Conservation (phyloP, 257 asterid species). For the Nicotiana obtusifolia region DNA sequence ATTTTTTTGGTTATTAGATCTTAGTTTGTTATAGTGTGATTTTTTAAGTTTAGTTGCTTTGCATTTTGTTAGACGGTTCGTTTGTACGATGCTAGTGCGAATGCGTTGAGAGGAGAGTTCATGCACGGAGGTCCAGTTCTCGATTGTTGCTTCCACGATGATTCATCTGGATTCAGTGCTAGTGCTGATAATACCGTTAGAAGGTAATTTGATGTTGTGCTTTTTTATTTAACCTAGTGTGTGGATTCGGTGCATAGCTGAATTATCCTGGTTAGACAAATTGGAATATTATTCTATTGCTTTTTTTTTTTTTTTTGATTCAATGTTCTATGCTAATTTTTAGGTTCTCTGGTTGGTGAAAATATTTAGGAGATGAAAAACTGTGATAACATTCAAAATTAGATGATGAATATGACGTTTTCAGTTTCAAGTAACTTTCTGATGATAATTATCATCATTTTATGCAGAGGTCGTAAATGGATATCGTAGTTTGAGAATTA, state of each 20-base stretch:
- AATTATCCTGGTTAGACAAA: not conserved
- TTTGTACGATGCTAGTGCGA: slow-evolving; percentile 86
- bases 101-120: slow-evolving; percentile 73
- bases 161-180: slow-evolving; percentile 87
- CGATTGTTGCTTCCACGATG: slow-evolving; percentile 92
- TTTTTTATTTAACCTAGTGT: not conserved
- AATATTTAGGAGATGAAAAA: not conserved
- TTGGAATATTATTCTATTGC: not conserved
- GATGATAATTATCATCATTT: not conserved
- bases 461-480: not conserved
- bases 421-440: not conserved
- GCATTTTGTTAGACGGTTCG: slow-evolving; percentile 46
- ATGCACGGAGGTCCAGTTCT: slow-evolving; percentile 80
- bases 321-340: not conserved
- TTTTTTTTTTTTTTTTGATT: not conserved
- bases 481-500: not conserved
- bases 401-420: not conserved
- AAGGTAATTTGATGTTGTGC: slow-evolving; percentile 35
- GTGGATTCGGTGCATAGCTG: not conserved
- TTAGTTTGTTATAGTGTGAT: not conserved
- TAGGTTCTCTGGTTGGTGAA: not conserved
- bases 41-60: not conserved
- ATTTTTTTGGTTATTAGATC: not conserved
- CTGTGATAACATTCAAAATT: not conserved
- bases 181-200: slow-evolving; percentile 71